phyloP scores from a whole-genome alignment of 768 basidiomycete species.

The Favolaschia claudopus region DNA sequence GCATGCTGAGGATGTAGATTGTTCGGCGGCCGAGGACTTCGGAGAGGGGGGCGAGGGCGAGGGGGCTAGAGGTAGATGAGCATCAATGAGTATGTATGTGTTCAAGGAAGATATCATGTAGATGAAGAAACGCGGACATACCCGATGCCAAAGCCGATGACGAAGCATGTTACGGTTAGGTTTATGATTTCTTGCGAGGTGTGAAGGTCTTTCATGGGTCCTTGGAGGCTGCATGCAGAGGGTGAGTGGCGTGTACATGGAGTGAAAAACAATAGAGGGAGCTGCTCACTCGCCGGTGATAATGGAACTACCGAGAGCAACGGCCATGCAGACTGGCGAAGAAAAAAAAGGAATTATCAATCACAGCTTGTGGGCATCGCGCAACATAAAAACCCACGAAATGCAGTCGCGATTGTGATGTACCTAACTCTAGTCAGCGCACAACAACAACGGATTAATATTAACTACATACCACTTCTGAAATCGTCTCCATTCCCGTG shows the following conservation, averaged over 20 bases:
- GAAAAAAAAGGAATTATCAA: no score
- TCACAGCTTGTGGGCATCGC: no score
- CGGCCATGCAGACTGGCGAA: conserved; percentile 40
- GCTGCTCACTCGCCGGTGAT: conserved; percentile 49
- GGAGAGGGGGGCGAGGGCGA: conserved; percentile 48
- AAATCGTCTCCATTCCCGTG: conserved; percentile 41
- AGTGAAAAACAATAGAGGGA: neutral
- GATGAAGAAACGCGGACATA: conserved; percentile 29
- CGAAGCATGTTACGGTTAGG: conserved; percentile 51
- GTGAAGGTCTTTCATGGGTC: conserved; percentile 40
- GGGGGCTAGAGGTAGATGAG: conserved; percentile 39
- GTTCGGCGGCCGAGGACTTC: conserved; percentile 48
- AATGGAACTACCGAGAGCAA: conserved; percentile 48
- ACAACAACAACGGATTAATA: neutral
- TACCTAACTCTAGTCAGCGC: conserved; percentile 35
- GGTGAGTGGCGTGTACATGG: neutral
- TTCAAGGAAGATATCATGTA: no score
- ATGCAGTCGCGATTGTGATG: conserved; percentile 42
- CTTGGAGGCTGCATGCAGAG: conserved; percentile 35
- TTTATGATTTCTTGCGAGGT: conserved; percentile 47
- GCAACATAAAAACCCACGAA: conserved; percentile 12
- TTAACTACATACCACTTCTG: conserved; percentile 44
- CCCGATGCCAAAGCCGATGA: conserved; percentile 52
- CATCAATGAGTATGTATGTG: conserved; percentile 26
- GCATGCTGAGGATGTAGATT: conserved; percentile 46